Evolutionary conservation across 23 red algal species (phyloP).

Genomic region (Gracilaria vermiculophylla): DNA sequence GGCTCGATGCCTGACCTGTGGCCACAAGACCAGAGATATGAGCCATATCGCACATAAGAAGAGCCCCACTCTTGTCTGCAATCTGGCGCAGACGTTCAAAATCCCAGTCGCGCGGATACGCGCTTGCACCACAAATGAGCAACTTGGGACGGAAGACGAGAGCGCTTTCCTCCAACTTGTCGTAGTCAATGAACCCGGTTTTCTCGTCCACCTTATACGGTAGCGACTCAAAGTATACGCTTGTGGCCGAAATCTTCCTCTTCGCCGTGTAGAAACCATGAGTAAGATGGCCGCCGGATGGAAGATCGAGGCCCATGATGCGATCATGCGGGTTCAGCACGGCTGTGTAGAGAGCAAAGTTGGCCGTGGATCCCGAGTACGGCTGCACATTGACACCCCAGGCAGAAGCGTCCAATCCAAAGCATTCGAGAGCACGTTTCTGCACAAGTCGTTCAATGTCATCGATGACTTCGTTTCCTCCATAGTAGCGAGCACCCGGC

Average conservation of each 20-base stretch:
- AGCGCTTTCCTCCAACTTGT: constrained; percentile 80
- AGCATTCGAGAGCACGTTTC: constrained; percentile 88
- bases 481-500: constrained; percentile 95
- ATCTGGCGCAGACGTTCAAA: constrained; percentile 82
- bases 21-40: constrained; percentile 97
- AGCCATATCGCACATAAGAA: constrained; percentile 96
- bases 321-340: constrained; percentile 95
- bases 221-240: constrained; percentile 99
- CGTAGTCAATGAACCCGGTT: constrained; percentile 97
- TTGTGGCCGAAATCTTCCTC: constrained; percentile 96
- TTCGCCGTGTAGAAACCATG: constrained; percentile 99
- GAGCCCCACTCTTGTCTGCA: constrained; percentile 81
- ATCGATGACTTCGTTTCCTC: constrained; percentile 96
- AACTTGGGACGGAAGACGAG: constrained; percentile 79
- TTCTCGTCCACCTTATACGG: constrained; percentile 87
- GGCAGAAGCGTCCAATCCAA: constrained; percentile 50
- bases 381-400: constrained; percentile 99
- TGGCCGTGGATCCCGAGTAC: constrained; percentile 97
- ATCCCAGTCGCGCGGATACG: constrained; percentile 96
- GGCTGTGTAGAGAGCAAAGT: constrained; percentile 94
- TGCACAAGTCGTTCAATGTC: constrained; percentile 94
- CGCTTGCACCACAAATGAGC: constrained; percentile 91
- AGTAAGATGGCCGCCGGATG: constrained; percentile 94
- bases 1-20: constrained; percentile 55
- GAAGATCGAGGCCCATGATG: constrained; percentile 99